Percentiles rank a stretch among this genome's conserved stretches.
Conservation (phyloP, 208 protist genomes). For the Lotmaria passim region DNA sequence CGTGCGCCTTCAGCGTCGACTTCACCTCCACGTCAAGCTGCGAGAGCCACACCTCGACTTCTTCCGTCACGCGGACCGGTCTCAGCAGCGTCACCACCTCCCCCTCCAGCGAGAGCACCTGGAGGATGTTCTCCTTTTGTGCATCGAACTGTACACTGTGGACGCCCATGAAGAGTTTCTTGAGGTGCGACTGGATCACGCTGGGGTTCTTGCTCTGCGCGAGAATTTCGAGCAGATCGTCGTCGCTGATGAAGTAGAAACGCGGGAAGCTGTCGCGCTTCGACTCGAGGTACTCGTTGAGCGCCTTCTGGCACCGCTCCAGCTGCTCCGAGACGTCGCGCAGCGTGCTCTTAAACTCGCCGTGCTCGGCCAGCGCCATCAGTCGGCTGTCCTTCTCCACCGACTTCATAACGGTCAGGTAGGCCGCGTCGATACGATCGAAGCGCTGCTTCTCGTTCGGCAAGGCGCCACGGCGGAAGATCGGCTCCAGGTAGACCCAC, state of each 20-base stretch:
- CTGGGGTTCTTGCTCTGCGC: constrained; percentile 94
- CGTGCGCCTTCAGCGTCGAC: constrained; percentile 87
- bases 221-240: constrained; percentile 98
- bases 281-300: constrained; percentile 98
- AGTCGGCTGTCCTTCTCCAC: constrained; percentile 88
- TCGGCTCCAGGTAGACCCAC: constrained; percentile 99
- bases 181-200: constrained; percentile 98
- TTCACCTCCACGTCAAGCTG: constrained; percentile 94
- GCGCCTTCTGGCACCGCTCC: constrained; percentile 96
- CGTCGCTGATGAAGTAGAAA: constrained; percentile 99
- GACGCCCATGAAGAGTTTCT: constrained; percentile 98
- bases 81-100: constrained; percentile 93
- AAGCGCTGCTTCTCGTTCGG: constrained; percentile 97
- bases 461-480: constrained; percentile 97
- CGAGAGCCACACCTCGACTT: constrained; percentile 96
- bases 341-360: constrained; percentile 85
- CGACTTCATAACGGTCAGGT: constrained; percentile 92
- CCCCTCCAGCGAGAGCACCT: constrained; percentile 92
- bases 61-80: constrained; percentile 92
- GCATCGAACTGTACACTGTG: constrained; percentile 94
- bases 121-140: constrained; percentile 86
- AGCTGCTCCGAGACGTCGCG: constrained; percentile 94
- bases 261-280: constrained; percentile 97
- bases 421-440: constrained; percentile 94
- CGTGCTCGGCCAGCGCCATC: constrained; percentile 81